phyloP scores from a whole-genome alignment of 345 rosid species.

The Erucastrum elatum region DNA sequence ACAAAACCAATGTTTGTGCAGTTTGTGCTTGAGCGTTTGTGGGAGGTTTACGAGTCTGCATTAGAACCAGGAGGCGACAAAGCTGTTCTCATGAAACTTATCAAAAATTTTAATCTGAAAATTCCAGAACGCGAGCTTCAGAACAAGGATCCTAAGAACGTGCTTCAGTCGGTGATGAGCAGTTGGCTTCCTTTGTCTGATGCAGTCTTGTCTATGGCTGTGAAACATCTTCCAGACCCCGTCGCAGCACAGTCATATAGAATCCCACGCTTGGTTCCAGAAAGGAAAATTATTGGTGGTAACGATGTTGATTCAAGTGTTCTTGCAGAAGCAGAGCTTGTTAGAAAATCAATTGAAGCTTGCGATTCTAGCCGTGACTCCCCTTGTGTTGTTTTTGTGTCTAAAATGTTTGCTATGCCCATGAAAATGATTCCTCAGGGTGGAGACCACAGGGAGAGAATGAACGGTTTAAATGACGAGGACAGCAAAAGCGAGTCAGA shows the following conservation, averaged over 20 bases:
- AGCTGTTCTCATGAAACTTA: constrained; percentile 62
- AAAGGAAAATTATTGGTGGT: constrained; percentile 53
- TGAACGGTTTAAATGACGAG: constrained; percentile 53
- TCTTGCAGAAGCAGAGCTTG: constrained; percentile 65
- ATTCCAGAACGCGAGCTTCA: constrained; percentile 81
- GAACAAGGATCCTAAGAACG: constrained; percentile 79
- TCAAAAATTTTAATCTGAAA: constrained; percentile 65
- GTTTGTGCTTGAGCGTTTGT: constrained; percentile 90
- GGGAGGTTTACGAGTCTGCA: constrained; percentile 85
- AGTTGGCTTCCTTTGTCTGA: constrained; percentile 93
- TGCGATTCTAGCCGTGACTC: constrained; percentile 67
- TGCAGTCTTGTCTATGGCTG: constrained; percentile 85
- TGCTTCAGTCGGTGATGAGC: constrained; percentile 84
- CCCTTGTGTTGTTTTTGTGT: constrained; percentile 84
- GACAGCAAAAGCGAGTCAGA: constrained; percentile 57
- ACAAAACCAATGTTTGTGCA: constrained; percentile 94
- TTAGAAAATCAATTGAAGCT: constrained; percentile 70
- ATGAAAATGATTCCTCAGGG: constrained; percentile 72
- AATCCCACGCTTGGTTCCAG: constrained; percentile 70
- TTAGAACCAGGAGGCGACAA: constrained; percentile 67
- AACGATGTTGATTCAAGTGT: constrained; percentile 46
- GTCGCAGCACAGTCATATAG: constrained; percentile 68
- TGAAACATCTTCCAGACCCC: constrained; percentile 84
- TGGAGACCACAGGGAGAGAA: constrained; percentile 68
- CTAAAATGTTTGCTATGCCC: constrained; percentile 93